Evolutionary conservation across 2,329 filamentous ascomycete genomes (phyloP), one percentile per base, ranked within the genome.

Genomic region (Aureobasidium sp.): DNA sequence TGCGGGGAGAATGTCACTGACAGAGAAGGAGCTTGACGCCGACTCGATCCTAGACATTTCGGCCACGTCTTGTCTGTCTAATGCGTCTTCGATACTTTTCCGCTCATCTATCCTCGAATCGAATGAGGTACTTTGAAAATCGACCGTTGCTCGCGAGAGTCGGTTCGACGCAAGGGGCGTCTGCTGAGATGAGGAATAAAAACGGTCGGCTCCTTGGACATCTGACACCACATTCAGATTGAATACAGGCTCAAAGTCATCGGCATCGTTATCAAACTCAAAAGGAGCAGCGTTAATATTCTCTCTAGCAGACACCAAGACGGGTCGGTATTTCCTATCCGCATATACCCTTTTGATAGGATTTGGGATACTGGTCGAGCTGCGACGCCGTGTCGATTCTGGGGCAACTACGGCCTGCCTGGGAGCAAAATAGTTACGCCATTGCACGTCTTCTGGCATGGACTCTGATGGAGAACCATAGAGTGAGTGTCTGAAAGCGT

Each of bases 11-110:
- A 77, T 70, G 65, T 81, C 77, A 59, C 73, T 72, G 62, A 81
- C 75, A 29, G 80, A 81, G 72, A 82, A 81, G 62, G 80, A 81
- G 58, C 78, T 76, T 62, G 75, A 49, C 19, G 42, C 72, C 22
- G 76, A 58, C 54, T 47, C 54, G 54, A 58, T 58, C 9, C 42
- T 58, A 12, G 54, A 58, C 40, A 48, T 27, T 37, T 58, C 54
- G 22, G 54, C 29, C 2, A 45, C 17, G 15, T 58, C 54, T 39
- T 58, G 42, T 22, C 53, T 45, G 39, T 57, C 53, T 7, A 57
- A 45, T 22, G 27, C 53, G 27, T 48, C 54, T 44, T 58, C 42
- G 14, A 47, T 48, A 22, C 54, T 48, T 27, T 29, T 47, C 5
- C 54, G 40, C 42, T 54, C 57, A 42, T 60, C 57, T 40, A 60